Evolutionary conservation across 2,329 filamentous ascomycete genomes (phyloP), one percentile per base, ranked within the genome.

Genomic region (Colletotrichum sp.): DNA sequence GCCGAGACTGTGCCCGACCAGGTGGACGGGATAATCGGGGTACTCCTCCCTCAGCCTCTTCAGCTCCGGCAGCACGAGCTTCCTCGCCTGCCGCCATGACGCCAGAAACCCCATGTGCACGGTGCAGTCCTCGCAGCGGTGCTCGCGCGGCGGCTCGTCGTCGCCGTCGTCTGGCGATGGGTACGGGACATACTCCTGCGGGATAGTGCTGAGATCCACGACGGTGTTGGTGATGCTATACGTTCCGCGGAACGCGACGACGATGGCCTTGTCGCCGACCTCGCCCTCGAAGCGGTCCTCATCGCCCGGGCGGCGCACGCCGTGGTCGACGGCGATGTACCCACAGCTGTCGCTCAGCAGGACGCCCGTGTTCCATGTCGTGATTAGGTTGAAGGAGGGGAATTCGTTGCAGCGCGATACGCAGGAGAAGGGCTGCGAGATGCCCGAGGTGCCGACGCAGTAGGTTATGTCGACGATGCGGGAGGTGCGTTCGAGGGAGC

Each of bases 191-290:
- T 99, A 99, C 83, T 95, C 92, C 84, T 99, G 96, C 15, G 96
- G 96, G 4, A 96, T 89, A 3, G 96, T 98, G 78, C 95, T 96
- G 71, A 99, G 89, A 85, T 99, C 97, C 66, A 96, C 90, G 77
- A 99, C 93, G 15, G 96, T 96, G 83, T 99, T 98, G 69, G 95
- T 91, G 80, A 99, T 90, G 79, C 96, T 98, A 85, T 99, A 98
- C 16, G 97, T 99, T 28, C 97, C 97, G 63, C 97, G 93, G 81
- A 99, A 99, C 10, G 96, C 96, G 49, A 99, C 91, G 62, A 99
- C 88, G 72, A 99, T 94, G 36, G 87, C 86, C 55, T 82, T 81
- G 30, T 81, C 72, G 10, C 78, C 73, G n/a, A 79, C 78, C 24
- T 84, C 84, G 82, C 71, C 75, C 13, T 77, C 72, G 28, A 75